Conservation (phyloP, 1,284 basidiomycete genomes). For the Uromyces viciae-fabae region DNA sequence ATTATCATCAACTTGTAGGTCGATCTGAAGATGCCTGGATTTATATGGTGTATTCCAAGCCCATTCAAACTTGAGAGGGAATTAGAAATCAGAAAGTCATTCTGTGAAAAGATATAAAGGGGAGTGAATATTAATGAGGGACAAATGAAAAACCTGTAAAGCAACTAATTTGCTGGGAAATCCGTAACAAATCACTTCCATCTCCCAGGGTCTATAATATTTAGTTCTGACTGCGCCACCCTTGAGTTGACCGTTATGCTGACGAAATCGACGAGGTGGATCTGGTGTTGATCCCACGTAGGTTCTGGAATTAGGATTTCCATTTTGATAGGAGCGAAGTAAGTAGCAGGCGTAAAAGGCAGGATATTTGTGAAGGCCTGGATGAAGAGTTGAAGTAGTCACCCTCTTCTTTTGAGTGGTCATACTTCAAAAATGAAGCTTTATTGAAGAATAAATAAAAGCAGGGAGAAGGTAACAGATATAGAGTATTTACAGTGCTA, state of each 20-base stretch:
- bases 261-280: constrained; percentile 36
- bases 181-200: constrained; percentile 41
- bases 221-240: constrained; percentile 39
- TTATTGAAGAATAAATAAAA: neutral
- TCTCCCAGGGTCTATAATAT: constrained; percentile 43
- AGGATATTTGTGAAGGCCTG: constrained; percentile 32
- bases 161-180: constrained; percentile 40
- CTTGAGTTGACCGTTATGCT: constrained; percentile 43
- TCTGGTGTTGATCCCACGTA: constrained; percentile 44
- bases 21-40: constrained; percentile 35
- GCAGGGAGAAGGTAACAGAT: neutral
- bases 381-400: constrained; percentile 34
- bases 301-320: constrained; percentile 10
- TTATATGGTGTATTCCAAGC: constrained; percentile 42
- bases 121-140: neutral
- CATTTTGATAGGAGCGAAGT: constrained; percentile 21
- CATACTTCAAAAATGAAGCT: too few relatives aligned
- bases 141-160: constrained; percentile 26
- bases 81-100: neutral
- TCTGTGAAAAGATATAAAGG: neutral
- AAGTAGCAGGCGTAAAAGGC: constrained; percentile 41
- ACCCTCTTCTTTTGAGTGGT: constrained; percentile 25
- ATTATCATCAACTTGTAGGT: neutral
- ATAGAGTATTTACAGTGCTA: too few relatives aligned
- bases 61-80: constrained; percentile 38